Percentiles rank a stretch among this genome's conserved stretches.
Conservation (phyloP, 2,329 filamentous ascomycete genomes). For the Fusarium tanahbumbuense region DNA sequence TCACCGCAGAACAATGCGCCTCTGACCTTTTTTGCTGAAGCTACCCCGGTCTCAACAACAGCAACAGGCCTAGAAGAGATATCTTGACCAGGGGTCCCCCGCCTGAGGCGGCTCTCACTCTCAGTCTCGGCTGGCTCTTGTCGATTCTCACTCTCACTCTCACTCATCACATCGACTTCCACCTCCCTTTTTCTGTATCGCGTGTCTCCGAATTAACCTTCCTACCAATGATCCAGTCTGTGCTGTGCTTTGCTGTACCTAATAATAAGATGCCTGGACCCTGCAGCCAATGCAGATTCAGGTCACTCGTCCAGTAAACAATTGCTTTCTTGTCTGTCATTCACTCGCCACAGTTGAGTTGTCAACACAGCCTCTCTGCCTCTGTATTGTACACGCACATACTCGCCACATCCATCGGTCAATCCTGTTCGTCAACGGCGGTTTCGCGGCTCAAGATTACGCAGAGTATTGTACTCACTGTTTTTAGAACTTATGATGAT, state of each 20-base stretch:
- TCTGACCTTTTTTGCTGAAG: constrained; percentile 9
- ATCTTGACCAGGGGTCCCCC: constrained; percentile 34
- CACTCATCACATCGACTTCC: constrained; percentile 26
- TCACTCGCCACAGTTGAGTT: constrained; percentile 25
- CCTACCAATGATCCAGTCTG: neutral
- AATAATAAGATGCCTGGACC: neutral
- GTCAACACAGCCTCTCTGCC: constrained; percentile 21
- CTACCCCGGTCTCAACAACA: constrained; percentile 34
- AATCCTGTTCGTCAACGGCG: constrained; percentile 1
- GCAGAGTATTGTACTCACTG: neutral
- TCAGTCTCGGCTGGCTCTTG: constrained; percentile 19
- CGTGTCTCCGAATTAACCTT: constrained; percentile 16
- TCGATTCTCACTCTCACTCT: neutral
- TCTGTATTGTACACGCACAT: constrained; percentile 22
- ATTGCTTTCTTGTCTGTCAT: neutral
- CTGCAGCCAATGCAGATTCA: constrained; percentile 14
- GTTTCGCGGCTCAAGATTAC: constrained; percentile 11
- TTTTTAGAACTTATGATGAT: neutral
- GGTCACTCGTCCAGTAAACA: constrained; percentile 2
- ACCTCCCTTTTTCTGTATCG: constrained; percentile 41
- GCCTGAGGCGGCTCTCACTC: constrained; percentile 35
- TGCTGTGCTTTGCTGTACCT: neutral
- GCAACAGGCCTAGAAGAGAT: constrained; percentile 30
- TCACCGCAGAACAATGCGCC: constrained; percentile 19
- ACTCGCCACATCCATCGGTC: constrained; percentile 23